Evolutionary conservation across 202 grass and related monocot species (phyloP).

Genomic region (Zizania palustris): DNA sequence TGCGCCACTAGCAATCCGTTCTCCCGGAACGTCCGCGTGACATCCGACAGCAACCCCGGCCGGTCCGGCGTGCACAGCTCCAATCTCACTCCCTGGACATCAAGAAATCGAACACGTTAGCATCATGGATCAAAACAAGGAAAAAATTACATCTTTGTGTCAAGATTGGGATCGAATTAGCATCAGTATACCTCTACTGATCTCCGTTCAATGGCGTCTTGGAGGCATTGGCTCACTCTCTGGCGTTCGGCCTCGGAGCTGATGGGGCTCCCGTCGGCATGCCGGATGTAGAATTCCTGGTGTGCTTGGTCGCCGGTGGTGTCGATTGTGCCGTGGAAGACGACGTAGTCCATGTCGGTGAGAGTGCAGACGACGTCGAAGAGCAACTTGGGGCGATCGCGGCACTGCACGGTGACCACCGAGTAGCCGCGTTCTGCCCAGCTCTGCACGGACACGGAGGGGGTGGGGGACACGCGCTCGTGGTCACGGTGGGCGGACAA

Average conservation of each 20-base stretch:
- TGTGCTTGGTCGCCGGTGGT: constrained; percentile 61
- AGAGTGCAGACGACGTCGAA: constrained; percentile 91
- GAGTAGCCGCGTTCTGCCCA: constrained; percentile 90
- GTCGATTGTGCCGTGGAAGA: constrained; percentile 92
- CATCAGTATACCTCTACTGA: constrained; percentile 58
- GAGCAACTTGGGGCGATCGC: constrained; percentile 73
- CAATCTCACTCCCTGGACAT: constrained; percentile 69
- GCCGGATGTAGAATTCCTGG: constrained; percentile 86
- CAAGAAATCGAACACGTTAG: constrained; percentile 18
- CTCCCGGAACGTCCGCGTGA: constrained; percentile 84
- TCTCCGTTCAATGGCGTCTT: constrained; percentile 73
- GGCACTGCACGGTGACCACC: constrained; percentile 80
- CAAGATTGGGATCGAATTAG: not conserved
- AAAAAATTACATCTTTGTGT: not conserved
- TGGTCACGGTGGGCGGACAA: constrained; percentile 68
- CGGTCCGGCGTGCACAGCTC: constrained; percentile 70
- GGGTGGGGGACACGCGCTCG: constrained; percentile 16
- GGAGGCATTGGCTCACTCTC: constrained; percentile 57
- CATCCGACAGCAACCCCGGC: constrained; percentile 59
- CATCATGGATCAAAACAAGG: too few relatives aligned
- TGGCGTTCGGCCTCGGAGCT: constrained; percentile 75
- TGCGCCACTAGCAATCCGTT: constrained; percentile 77
- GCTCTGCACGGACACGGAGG: constrained; percentile 60
- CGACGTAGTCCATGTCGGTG: constrained; percentile 94
- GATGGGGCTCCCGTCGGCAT: constrained; percentile 79